These are phyloP conservation scores for Helichrysum umbraculigerum DNA, from an alignment of 129 eudicot genomes.

Conservation along the genomic window DNA sequence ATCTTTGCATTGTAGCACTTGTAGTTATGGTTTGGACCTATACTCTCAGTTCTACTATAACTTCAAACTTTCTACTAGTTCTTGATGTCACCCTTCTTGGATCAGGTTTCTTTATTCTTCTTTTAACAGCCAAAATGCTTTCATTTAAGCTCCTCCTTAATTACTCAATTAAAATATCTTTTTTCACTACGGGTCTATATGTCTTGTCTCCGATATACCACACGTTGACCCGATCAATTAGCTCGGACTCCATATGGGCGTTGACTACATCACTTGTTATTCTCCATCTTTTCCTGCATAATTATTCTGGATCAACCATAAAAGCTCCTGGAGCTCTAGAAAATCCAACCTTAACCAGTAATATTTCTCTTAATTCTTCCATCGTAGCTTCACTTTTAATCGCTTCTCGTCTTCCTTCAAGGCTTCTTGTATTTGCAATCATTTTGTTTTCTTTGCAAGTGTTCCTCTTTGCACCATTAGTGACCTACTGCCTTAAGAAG, in stretches of 20 bases:
- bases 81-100: conserved; percentile 69
- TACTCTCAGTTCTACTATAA: conserved; percentile 64
- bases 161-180: conserved; percentile 67
- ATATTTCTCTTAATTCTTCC: conserved; percentile 82
- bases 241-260: conserved; percentile 92
- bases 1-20: conserved; percentile 82
- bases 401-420: conserved; percentile 89
- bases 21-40: conserved; percentile 84
- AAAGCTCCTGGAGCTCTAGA: conserved; percentile 77
- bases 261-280: conserved; percentile 71
- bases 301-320: conserved; percentile 77
- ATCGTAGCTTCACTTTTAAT: conserved; percentile 90
- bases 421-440: conserved; percentile 81
- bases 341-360: conserved; percentile 64
- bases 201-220: conserved; percentile 85
- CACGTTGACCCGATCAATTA: conserved; percentile 84
- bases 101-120: conserved; percentile 63
- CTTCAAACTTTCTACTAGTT: conserved; percentile 53
- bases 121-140: conserved; percentile 64
- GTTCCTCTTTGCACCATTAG: conserved; percentile 28
- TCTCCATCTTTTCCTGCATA: conserved; percentile 84
- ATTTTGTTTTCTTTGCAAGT: conserved; percentile 27
- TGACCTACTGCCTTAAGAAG: conserved; percentile 74
- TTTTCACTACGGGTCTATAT: conserved; percentile 63
- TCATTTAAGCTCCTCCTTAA: conserved; percentile 54